Evolutionary conservation across 2,329 filamentous ascomycete genomes (phyloP).

Genomic region (Albophoma yamanashiensis): DNA sequence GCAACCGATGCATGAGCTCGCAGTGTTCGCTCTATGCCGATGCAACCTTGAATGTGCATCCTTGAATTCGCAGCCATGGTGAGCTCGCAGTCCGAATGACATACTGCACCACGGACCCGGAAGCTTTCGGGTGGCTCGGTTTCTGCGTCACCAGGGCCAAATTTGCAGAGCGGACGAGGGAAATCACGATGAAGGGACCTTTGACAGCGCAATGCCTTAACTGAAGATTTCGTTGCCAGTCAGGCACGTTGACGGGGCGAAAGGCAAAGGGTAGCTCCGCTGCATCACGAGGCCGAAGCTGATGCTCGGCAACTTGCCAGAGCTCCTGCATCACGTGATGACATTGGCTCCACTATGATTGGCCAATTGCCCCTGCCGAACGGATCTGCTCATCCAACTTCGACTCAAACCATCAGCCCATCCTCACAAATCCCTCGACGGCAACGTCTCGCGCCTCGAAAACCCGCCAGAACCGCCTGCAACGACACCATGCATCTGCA

Average conservation of each 20-base stretch:
- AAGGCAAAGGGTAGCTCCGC: background rate
- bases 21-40: background rate
- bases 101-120: background rate
- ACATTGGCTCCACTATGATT: constrained; percentile 15
- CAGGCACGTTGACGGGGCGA: background rate
- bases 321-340: constrained; percentile 20
- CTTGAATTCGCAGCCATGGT: too few relatives aligned
- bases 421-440: constrained; percentile 31
- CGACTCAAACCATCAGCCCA: constrained; percentile 31
- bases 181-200: background rate
- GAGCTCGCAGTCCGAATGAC: too few relatives aligned
- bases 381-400: constrained; percentile 20
- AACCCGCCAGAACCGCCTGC: constrained; percentile 4
- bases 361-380: constrained; percentile 20
- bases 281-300: background rate
- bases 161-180: background rate
- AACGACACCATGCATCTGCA: constrained; percentile 48
- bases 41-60: too few relatives aligned
- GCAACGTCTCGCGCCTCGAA: constrained; percentile 2
- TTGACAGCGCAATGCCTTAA: background rate
- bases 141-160: background rate
- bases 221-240: background rate
- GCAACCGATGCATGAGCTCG: background rate
- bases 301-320: background rate
- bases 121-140: background rate